These are phyloP conservation scores for Daldinia grandis DNA, from an alignment of 495 filamentous ascomycete species.

Conservation along the genomic window DNA sequence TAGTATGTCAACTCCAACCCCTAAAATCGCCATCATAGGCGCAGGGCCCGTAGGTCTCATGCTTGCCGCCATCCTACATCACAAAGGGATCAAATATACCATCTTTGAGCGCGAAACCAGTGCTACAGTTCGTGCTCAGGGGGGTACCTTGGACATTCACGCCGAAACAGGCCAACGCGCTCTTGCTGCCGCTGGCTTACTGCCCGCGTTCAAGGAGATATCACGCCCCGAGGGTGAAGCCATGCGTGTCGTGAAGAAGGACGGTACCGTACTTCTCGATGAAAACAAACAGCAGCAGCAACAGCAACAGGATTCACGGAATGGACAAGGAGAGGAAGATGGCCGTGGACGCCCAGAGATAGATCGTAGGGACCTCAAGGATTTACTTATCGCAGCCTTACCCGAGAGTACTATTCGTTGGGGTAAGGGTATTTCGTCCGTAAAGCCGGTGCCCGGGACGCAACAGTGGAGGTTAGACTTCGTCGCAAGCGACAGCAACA, in stretches of 20 bases:
- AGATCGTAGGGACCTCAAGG: slow-evolving; percentile 49
- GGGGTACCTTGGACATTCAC: slow-evolving; percentile 67
- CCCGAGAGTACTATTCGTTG: slow-evolving; percentile 55
- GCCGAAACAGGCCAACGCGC: slow-evolving; percentile 60
- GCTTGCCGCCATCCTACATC: slow-evolving; percentile 64
- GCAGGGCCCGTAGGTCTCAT: slow-evolving; percentile 66
- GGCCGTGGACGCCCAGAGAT: slow-evolving; percentile 61
- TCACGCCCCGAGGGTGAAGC: slow-evolving; percentile 55
- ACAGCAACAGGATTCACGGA: neutral
- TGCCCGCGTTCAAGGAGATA: slow-evolving; percentile 55
- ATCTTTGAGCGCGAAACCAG: slow-evolving; percentile 63
- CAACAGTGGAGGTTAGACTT: slow-evolving; percentile 49
- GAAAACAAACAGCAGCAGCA: slow-evolving; percentile 38
- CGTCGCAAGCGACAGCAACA: slow-evolving; percentile 37
- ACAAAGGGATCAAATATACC: slow-evolving; percentile 53
- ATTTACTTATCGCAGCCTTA: slow-evolving; percentile 51
- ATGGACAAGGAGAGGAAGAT: slow-evolving; percentile 15
- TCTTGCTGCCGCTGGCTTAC: slow-evolving; percentile 60
- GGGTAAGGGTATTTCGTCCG: slow-evolving; percentile 50
- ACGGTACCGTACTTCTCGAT: slow-evolving; percentile 52
- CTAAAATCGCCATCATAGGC: slow-evolving; percentile 64
- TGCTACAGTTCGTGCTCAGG: slow-evolving; percentile 52
- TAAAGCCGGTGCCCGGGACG: slow-evolving; percentile 21
- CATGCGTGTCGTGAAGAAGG: slow-evolving; percentile 48
- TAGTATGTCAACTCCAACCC: slow-evolving; percentile 24